Base-by-base conservation (phyloP, 2,329 filamentous ascomycete species). In the Stromatinia cepivora region DNA sequence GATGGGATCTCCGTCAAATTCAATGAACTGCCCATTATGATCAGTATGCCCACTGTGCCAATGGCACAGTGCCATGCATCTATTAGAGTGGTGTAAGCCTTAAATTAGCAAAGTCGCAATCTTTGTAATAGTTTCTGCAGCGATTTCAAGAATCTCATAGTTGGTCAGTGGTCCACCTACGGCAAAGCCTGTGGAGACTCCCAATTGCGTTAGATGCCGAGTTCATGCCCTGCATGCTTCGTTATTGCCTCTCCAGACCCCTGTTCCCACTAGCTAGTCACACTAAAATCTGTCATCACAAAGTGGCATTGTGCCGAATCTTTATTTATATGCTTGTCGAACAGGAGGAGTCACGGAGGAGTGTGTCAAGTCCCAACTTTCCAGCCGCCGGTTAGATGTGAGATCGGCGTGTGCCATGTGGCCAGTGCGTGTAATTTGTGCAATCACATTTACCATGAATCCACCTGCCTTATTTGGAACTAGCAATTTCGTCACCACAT, bases 341-440 rank as follows among this genome's bases (percentile, higher is more conserved):
- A 56, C 53, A 56, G 53, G 53, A 56, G 53, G 53, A 56, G 53
- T 22, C 53, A 56, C 53, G 53, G 53, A 56, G 53, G 53, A 56
- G 53, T 20, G 53, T 56, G 53, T 36, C 17, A 11, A 56, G 34
- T 11, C 53, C 20, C 53, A 56, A n/a, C 34, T 56, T 56, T 56
- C 53, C 53, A 56, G 17, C 53, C 53, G 53, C 53, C 53, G 45
- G 17, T 10, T 56, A 17, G 31, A 56, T 56, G 31, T 56, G 52
- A 56, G 53, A 56, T 36, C 53, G 53, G 10, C 53, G 53, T 56
- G 53, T 56, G 53, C 53, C 53, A 36, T 56, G 53, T 56, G 53
- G 53, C 31, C 53, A 56, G 53, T 56, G 53, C 53, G 53, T 56
- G 31, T 56, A 56, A 56, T 36, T 36, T 56, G 4, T 36, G 17